These are phyloP conservation scores for Royoungia palumana DNA, from an alignment of 768 basidiomycete genomes.

Conservation along the genomic window DNA sequence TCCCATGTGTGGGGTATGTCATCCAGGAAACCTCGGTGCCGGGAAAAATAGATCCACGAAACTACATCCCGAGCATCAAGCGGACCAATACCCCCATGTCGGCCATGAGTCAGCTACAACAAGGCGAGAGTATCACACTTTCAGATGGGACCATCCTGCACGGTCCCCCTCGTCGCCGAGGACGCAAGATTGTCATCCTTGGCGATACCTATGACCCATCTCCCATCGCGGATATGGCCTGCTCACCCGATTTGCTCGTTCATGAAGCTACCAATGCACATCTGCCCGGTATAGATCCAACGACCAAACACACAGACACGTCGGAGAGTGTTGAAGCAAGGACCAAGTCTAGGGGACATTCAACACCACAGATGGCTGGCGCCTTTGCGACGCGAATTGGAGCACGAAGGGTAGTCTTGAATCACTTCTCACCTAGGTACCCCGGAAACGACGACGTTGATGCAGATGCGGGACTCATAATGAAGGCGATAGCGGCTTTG, in stretches of 20 bases:
- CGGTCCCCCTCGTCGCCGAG: conserved; percentile 62
- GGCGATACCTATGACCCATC: conserved; percentile 85
- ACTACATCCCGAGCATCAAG: conserved; percentile 65
- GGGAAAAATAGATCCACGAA: conserved; percentile 69
- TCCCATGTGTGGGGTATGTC: conserved; percentile 79
- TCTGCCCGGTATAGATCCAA: conserved; percentile 59
- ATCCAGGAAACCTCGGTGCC: conserved; percentile 67
- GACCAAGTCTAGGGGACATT: conserved; percentile 78
- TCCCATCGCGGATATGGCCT: conserved; percentile 56
- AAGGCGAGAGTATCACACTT: conserved; percentile 59
- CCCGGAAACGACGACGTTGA: conserved; percentile 58
- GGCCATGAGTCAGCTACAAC: conserved; percentile 62
- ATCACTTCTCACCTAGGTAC: conserved; percentile 85
- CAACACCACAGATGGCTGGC: conserved; percentile 89
- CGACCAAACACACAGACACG: conserved; percentile 60
- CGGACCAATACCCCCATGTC: conserved; percentile 69
- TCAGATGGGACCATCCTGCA: conserved; percentile 69
- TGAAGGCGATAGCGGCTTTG: conserved; percentile 59
- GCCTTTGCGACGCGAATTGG: conserved; percentile 65
- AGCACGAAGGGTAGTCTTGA: conserved; percentile 65
- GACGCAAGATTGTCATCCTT: conserved; percentile 75
- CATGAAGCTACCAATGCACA: conserved; percentile 92
- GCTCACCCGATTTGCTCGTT: conserved; percentile 67
- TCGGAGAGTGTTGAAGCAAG: conserved; percentile 58
- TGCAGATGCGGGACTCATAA: conserved; percentile 48